Evolutionary conservation across 306 rosid species (phyloP), one percentile per base, ranked within the genome.

Genomic region (Fragaria iinumae): DNA sequence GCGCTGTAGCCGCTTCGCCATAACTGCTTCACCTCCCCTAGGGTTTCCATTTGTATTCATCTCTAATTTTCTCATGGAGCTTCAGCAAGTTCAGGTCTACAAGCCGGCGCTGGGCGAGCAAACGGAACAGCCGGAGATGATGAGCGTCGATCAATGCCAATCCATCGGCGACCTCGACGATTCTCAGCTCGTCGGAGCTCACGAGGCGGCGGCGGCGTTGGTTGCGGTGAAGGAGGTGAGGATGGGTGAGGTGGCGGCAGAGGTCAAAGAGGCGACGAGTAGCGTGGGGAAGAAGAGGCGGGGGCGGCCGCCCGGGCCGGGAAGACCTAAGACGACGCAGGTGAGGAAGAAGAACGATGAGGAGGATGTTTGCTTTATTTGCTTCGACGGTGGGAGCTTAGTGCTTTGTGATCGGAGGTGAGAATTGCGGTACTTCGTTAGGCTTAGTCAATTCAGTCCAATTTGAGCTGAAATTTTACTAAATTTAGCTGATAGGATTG

Each of bases 371-470:
- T 96, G 99, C 75, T 96, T 96, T 71, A 89, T 96, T 13, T 96
- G 99, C 88, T 96, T 96, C 73, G 99, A 96, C 41, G 99, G 99
- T 2, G 99, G 99, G 36, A 93, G 90, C 75, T 97, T 93, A 36
- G 99, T 96, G 77, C 97, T 96, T 74, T 96, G 99, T 73, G 99
- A 96, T 91, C 97, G 97, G 77, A 90, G 99, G 99, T 96, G 85
- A 89, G 94, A 23, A 36, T 45, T 27, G 9, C 1, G 7, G 10
- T 23, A 55, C 6, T 27, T 34, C 36, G 69, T 66, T 74, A 47
- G n/a, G 29, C 8, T 45, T 52, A 49, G 47, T 72, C 55, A 69
- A 74, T 56, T 56, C 63, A 72, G 80, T 52, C 36, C 62, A 64
- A 39, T 27, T 67, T 63, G 18, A 62, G 39, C 12, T n/a, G 34